Conservation (phyloP, 805 yeast species). For the Maudiozyma pseudohumilis region DNA sequence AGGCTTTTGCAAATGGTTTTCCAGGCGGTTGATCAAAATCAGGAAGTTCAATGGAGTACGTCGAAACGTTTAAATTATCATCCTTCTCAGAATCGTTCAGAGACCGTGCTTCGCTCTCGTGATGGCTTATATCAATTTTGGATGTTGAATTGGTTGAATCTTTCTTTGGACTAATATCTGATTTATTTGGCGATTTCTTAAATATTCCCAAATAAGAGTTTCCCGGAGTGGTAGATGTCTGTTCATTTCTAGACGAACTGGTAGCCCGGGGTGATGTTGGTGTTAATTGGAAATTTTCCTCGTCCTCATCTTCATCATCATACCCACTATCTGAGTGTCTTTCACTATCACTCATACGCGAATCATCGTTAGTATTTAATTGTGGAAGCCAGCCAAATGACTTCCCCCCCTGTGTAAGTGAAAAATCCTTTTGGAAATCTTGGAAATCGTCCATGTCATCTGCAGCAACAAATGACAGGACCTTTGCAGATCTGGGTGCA, state of each 20-base stretch:
- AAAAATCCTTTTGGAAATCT: slow-evolving; percentile 25
- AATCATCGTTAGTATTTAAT: slow-evolving; percentile 3
- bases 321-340: slow-evolving; percentile 3
- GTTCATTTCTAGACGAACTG: not conserved
- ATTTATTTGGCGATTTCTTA: slow-evolving; percentile 1
- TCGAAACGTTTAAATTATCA: slow-evolving; percentile 1
- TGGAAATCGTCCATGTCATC: slow-evolving; percentile 28
- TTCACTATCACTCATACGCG: slow-evolving; percentile 1
- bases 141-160: not conserved
- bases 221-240: not conserved
- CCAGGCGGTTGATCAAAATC: slow-evolving; percentile 17
- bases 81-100: slow-evolving; percentile 2
- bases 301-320: slow-evolving; percentile 2
- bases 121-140: not conserved
- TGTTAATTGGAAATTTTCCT: not conserved
- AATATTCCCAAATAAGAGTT: not conserved
- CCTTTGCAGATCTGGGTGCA: slow-evolving; percentile 21
- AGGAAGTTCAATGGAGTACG: slow-evolving; percentile 11
- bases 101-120: not conserved
- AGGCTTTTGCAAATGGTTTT: slow-evolving; percentile 6
- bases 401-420: slow-evolving; percentile 17
- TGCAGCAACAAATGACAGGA: slow-evolving; percentile 22
- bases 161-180: not conserved
- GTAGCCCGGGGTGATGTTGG: not conserved
- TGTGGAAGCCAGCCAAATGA: slow-evolving; percentile 27